Evolutionary conservation across 805 yeast species (phyloP).

Genomic region (Saccharomycopsis babjevae): DNA sequence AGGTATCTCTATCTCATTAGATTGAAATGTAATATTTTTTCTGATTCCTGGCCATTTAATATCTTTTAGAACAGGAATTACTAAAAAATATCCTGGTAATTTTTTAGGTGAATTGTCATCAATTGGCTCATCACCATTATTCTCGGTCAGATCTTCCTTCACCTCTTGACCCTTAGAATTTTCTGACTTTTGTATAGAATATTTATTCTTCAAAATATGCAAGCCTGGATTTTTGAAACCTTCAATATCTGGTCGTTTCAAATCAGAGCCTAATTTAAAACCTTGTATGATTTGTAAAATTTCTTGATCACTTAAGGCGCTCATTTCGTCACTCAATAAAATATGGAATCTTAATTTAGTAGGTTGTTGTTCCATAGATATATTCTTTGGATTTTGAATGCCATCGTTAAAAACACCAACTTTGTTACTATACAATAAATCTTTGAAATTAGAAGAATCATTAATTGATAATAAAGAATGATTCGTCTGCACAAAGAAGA

Average conservation of each 20-base stretch:
- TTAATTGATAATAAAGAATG: slow-evolving; percentile 46
- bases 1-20: slow-evolving; percentile 4
- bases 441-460: slow-evolving; percentile 41
- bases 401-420: neutral
- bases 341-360: slow-evolving; percentile 21
- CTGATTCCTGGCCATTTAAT: slow-evolving; percentile 12
- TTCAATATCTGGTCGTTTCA: slow-evolving; percentile 23
- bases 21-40: slow-evolving; percentile 3
- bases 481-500: slow-evolving; percentile 27
- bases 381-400: neutral
- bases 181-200: neutral
- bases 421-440: slow-evolving; percentile 63
- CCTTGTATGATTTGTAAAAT: slow-evolving; percentile 37
- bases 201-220: neutral
- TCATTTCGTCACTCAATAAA: slow-evolving; percentile 51
- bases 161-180: neutral
- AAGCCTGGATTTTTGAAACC: neutral
- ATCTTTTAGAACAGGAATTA: slow-evolving; percentile 7
- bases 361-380: neutral
- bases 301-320: slow-evolving; percentile 31
- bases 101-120: neutral
- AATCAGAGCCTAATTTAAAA: slow-evolving; percentile 42
- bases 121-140: neutral
- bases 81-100: slow-evolving; percentile 6
- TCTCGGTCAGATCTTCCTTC: neutral